A percentile compares a stretch with the other conserved stretches of the same genome.
These are phyloP conservation scores for Phytopythium litorale DNA, from an alignment of 352 stramenopile species.

Conservation along the genomic window DNA sequence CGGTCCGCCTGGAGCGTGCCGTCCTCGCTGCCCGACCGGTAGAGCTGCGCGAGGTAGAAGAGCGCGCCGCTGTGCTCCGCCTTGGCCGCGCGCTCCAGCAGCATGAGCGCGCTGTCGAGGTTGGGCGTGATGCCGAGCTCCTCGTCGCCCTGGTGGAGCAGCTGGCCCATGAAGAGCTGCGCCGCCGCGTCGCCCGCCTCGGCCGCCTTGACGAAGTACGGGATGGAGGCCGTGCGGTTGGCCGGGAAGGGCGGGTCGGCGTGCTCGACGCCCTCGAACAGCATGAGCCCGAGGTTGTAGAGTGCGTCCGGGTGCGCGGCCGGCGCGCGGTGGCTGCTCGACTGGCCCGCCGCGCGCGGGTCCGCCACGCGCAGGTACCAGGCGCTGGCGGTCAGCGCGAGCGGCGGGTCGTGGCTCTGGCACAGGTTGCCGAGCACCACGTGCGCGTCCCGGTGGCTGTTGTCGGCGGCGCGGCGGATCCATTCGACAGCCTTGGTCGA, in stretches of 20 bases:
- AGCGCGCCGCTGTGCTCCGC: slow-evolving; percentile 68
- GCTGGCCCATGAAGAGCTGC: slow-evolving; percentile 85
- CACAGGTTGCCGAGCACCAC: slow-evolving; percentile 82
- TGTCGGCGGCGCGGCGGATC: slow-evolving; percentile 73
- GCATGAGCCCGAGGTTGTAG: slow-evolving; percentile 81
- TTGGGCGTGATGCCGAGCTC: slow-evolving; percentile 64
- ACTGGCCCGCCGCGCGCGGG: slow-evolving; percentile 22
- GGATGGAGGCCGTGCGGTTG: slow-evolving; percentile 57
- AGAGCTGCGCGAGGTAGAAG: slow-evolving; percentile 86
- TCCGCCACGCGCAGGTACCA: slow-evolving; percentile 70
- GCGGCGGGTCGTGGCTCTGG: slow-evolving; percentile 70
- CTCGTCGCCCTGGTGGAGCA: slow-evolving; percentile 73
- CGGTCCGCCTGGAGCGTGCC: slow-evolving; percentile 41
- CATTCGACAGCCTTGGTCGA: slow-evolving; percentile 74
- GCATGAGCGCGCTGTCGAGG: slow-evolving; percentile 59
- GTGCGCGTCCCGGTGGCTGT: slow-evolving; percentile 71
- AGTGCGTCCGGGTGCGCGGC: slow-evolving; percentile 74
- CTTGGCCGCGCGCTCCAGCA: slow-evolving; percentile 70
- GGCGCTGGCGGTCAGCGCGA: slow-evolving; percentile 57
- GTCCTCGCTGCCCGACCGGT: slow-evolving; percentile 67
- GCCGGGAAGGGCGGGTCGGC: slow-evolving; percentile 56
- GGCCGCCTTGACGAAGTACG: slow-evolving; percentile 75
- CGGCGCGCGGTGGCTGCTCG: slow-evolving; percentile 9
- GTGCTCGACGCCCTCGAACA: slow-evolving; percentile 72
- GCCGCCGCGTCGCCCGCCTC: slow-evolving; percentile 74